Conservation (phyloP, 1,284 basidiomycete species). For the Pseudozyma tsukubaensis region DNA sequence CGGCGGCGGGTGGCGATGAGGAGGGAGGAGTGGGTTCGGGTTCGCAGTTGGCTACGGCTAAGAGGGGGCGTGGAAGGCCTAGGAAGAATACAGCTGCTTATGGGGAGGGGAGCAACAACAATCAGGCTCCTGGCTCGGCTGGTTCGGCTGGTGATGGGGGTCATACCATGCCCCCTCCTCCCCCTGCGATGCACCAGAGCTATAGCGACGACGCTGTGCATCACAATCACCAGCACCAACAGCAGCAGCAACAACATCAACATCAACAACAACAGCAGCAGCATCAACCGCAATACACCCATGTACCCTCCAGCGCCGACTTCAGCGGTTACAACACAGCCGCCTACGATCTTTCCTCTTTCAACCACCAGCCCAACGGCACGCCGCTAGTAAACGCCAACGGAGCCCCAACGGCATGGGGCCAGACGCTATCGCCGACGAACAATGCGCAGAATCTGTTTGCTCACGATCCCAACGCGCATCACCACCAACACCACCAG, state of each 20-base stretch:
- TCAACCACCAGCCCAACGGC: conserved; percentile 2
- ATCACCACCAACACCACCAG: conserved; percentile 21
- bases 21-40: conserved; percentile 6
- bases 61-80: conserved; percentile 45
- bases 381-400: conserved; percentile 19
- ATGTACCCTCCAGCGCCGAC: conserved; percentile 27
- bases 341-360: conserved; percentile 12
- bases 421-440: conserved; percentile 22
- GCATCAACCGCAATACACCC: conserved; percentile 35
- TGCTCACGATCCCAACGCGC: conserved; percentile 13
- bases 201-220: conserved; percentile 37
- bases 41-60: conserved; percentile 26
- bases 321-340: conserved; percentile 16
- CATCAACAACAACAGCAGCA: conserved; percentile 22
- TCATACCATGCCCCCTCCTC: conserved; percentile 30
- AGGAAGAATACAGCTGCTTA: conserved; percentile 33
- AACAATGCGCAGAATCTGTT: conserved; percentile 30
- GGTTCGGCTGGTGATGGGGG: conserved; percentile 6
- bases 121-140: conserved; percentile 6
- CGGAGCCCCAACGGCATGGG: conserved; percentile 21
- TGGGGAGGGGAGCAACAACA: neutral
- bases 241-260: conserved; percentile 54
- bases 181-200: conserved; percentile 37
- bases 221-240: conserved; percentile 45
- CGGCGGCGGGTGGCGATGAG: conserved; percentile 24